phyloP scores from a whole-genome alignment of 768 basidiomycete species.

The Psilocybe azurescens region DNA sequence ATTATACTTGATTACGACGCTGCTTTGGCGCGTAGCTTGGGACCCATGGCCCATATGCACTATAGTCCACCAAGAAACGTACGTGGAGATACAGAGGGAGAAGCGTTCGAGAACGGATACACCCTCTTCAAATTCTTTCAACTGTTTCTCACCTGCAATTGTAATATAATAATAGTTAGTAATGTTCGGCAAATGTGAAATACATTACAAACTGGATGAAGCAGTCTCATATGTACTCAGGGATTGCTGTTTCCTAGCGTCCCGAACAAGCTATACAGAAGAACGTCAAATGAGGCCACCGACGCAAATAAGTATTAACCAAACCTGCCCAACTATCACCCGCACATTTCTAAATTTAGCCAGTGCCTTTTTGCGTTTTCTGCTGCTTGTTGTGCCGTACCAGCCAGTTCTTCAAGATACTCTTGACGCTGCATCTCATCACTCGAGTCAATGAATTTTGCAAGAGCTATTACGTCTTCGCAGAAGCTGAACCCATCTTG shows the following conservation, averaged over 20 bases:
- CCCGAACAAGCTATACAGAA: not conserved
- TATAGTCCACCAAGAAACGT: not conserved
- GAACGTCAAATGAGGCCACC: not conserved
- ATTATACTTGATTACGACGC: constrained; percentile 11
- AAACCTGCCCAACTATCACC: not conserved
- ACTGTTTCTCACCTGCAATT: not conserved
- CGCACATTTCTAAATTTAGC: not conserved
- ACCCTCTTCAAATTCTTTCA: not conserved
- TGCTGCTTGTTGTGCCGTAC: not conserved
- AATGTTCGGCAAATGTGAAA: not conserved
- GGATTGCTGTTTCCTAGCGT: not conserved
- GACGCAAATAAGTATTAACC: not conserved
- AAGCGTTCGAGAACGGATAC: not conserved
- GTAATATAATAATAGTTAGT: not conserved
- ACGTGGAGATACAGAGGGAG: not conserved
- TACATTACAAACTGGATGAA: not conserved
- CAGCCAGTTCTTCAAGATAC: not conserved
- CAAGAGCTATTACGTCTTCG: not conserved
- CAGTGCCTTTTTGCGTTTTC: not conserved
- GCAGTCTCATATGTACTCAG: not conserved
- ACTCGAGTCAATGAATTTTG: not conserved
- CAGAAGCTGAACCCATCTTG: constrained; percentile 7
- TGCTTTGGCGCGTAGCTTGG: constrained; percentile 2
- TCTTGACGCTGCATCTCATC: not conserved
- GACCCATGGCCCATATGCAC: constrained; percentile 8